These are phyloP conservation scores for Aspergillus ellipticus DNA, from an alignment of 495 filamentous ascomycete species.

Conservation along the genomic window DNA sequence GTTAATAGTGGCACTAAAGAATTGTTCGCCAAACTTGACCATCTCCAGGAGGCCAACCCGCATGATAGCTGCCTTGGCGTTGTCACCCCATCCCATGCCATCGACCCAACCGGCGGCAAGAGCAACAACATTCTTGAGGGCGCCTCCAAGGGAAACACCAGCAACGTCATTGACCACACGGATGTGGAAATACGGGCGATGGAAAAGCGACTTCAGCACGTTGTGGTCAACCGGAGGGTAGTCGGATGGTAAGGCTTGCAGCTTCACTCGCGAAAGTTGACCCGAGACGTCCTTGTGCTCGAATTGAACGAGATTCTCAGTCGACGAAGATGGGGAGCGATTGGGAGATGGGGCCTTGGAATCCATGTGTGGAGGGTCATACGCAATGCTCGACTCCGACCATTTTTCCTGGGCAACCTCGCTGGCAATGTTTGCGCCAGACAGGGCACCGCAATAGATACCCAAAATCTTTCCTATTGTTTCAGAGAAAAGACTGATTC, in stretches of 20 bases:
- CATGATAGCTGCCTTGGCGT: constrained; percentile 96
- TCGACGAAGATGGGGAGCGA: constrained; percentile 51
- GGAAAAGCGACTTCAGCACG: constrained; percentile 79
- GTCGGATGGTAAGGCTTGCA: constrained; percentile 69
- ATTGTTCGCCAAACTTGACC: constrained; percentile 88
- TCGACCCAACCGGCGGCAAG: constrained; percentile 93
- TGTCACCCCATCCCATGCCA: constrained; percentile 95
- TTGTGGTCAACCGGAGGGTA: constrained; percentile 80
- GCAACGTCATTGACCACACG: constrained; percentile 88
- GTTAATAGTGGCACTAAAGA: constrained; percentile 77
- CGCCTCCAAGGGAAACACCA: constrained; percentile 91
- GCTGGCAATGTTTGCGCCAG: constrained; percentile 93
- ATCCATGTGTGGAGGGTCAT: constrained; percentile 85
- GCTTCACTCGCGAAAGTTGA: constrained; percentile 56
- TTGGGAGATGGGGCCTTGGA: constrained; percentile 66
- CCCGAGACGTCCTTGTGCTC: constrained; percentile 64
- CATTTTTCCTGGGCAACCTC: constrained; percentile 95
- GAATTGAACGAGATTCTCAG: constrained; percentile 56
- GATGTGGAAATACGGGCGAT: constrained; percentile 97
- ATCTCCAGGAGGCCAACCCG: constrained; percentile 91
- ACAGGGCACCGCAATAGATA: constrained; percentile 96
- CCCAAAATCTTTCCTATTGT: constrained; percentile 82
- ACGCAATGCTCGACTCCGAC: constrained; percentile 94
- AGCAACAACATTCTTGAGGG: constrained; percentile 96
- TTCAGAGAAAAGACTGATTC: constrained; percentile 87